Percentiles rank a stretch among this genome's conserved stretches.
Evolutionary conservation across 2,329 filamentous ascomycete genomes (phyloP).

Genomic region (Diaporthe nobilis): DNA sequence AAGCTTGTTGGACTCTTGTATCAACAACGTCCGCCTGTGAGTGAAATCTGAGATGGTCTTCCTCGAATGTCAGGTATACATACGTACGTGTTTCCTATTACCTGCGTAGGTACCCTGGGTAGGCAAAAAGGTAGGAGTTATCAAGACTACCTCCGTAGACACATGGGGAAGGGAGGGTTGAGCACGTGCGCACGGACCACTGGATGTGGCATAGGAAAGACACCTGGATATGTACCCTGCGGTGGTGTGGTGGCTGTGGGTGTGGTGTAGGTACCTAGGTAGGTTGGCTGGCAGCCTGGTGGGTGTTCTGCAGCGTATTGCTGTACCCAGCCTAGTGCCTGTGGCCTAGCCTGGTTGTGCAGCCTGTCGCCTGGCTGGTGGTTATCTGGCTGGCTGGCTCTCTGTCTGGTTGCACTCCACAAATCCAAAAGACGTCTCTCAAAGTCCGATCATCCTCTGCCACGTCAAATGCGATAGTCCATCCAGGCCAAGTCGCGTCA

Average conservation of each 20-base stretch:
- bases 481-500: conserved; percentile 31
- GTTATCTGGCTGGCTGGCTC: neutral
- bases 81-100: neutral
- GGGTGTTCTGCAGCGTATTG: neutral
- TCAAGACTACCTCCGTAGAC: neutral
- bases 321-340: conserved; percentile 15
- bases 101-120: neutral
- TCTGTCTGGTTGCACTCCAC: conserved; percentile 29
- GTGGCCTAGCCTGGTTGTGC: neutral
- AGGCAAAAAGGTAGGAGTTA: neutral
- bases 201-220: neutral
- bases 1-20: neutral
- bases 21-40: neutral
- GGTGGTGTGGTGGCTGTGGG: neutral
- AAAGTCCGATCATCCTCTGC: conserved; percentile 34
- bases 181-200: neutral
- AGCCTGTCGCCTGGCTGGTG: neutral
- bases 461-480: conserved; percentile 37
- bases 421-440: conserved; percentile 14
- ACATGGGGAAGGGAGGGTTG: neutral
- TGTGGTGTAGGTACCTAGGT: neutral
- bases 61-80: too few relatives aligned
- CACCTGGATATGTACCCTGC: neutral
- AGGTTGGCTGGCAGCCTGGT: neutral
- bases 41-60: neutral